These are phyloP conservation scores for Ophiostoma perfectum DNA, from an alignment of 2,329 filamentous ascomycete species.

Conservation along the genomic window DNA sequence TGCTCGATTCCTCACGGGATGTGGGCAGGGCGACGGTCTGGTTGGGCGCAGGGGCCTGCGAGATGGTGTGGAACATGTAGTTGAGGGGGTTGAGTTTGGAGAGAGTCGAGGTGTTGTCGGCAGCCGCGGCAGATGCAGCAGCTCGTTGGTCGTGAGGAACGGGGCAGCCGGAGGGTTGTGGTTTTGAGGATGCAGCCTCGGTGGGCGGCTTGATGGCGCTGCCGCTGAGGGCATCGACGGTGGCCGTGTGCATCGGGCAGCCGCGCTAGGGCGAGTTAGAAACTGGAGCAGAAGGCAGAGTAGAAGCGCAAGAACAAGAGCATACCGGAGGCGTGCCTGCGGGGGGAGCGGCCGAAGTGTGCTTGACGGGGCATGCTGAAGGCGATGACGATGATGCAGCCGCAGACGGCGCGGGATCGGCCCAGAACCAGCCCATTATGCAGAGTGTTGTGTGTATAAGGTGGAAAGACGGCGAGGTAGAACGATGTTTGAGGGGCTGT, in stretches of 20 bases:
- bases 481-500: no score
- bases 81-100: conserved; percentile 68
- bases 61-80: conserved; percentile 88
- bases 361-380: conserved; percentile 20
- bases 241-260: conserved; percentile 55
- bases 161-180: conserved; percentile 40
- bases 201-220: conserved; percentile 27
- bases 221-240: conserved; percentile 43
- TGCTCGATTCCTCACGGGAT: conserved; percentile 77
- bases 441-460: not conserved
- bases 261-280: conserved; percentile 38
- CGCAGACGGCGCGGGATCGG: conserved; percentile 41
- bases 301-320: not conserved
- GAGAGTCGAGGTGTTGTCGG: conserved; percentile 31
- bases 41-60: conserved; percentile 68
- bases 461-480: not conserved
- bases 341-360: conserved; percentile 24
- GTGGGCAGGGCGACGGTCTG: conserved; percentile 73
- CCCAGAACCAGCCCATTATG: conserved; percentile 61
- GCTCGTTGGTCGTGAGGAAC: conserved; percentile 31
- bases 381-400: conserved; percentile 3
- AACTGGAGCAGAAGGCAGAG: not conserved
- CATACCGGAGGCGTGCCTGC: conserved; percentile 39
- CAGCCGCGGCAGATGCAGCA: conserved; percentile 21
- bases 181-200: conserved; percentile 29